These are phyloP conservation scores for Sugiyamaella pinicola DNA, from an alignment of 1,139 yeast species.

Conservation along the genomic window DNA sequence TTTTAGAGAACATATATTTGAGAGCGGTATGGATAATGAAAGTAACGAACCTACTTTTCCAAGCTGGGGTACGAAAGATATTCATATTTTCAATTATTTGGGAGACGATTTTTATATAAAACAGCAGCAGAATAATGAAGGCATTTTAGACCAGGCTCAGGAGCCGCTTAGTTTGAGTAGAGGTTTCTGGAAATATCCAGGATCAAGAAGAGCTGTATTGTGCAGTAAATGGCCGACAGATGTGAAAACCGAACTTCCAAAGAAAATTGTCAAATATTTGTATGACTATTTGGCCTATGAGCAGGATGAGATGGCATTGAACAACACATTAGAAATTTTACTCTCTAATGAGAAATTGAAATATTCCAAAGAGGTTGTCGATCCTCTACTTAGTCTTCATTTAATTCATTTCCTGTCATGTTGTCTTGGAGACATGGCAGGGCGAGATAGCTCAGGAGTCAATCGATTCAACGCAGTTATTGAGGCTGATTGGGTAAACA, in stretches of 20 bases:
- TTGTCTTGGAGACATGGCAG: not conserved
- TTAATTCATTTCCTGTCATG: not conserved
- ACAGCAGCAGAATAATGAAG: not conserved
- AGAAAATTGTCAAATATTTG: not conserved
- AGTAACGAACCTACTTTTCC: not conserved
- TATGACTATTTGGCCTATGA: not conserved
- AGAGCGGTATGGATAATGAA: not conserved
- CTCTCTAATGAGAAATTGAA: not conserved
- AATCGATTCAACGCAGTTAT: not conserved
- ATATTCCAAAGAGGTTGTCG: not conserved
- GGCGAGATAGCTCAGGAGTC: not conserved
- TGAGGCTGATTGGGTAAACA: not conserved
- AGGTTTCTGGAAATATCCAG: not conserved
- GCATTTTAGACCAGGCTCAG: not conserved
- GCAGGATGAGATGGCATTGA: not conserved
- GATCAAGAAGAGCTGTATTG: not conserved
- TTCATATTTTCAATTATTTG: conserved; percentile 13
- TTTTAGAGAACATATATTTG: not conserved
- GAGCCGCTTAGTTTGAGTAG: not conserved
- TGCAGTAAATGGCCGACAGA: not conserved
- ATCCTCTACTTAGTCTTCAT: not conserved
- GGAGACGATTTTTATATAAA: conserved; percentile 6
- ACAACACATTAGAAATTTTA: not conserved
- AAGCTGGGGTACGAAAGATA: conserved; percentile 12
- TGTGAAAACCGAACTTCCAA: not conserved